These are phyloP conservation scores for Trichoderma sp. DNA, from an alignment of 2,329 filamentous ascomycete species.

Conservation along the genomic window DNA sequence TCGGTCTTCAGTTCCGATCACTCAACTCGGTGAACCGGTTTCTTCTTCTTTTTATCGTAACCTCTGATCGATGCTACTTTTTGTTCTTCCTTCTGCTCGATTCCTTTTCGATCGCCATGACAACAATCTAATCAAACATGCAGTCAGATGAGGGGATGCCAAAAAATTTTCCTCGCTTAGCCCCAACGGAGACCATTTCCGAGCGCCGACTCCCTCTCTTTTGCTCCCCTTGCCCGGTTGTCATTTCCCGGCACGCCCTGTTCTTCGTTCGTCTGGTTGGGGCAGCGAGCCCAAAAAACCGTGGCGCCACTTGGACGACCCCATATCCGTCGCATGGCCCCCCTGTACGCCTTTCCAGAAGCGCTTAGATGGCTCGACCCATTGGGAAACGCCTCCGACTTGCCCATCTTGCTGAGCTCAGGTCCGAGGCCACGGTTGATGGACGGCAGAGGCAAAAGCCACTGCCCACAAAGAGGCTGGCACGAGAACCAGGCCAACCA, in stretches of 20 bases:
- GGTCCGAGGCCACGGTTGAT: slow-evolving; percentile 12
- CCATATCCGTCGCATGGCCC: slow-evolving; percentile 19
- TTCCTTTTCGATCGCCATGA: not conserved
- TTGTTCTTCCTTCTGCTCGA: not conserved
- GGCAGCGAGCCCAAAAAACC: slow-evolving; percentile 16
- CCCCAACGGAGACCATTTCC: slow-evolving; percentile 17
- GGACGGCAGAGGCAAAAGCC: not conserved
- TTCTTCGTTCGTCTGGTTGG: slow-evolving; percentile 11
- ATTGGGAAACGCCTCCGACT: slow-evolving; percentile 19
- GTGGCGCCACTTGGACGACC: slow-evolving; percentile 19
- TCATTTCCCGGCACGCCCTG: slow-evolving; percentile 15
- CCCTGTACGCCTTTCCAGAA: slow-evolving; percentile 14
- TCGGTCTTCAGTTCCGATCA: not conserved
- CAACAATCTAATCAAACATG: not conserved
- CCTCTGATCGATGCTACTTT: not conserved
- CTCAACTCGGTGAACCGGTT: not conserved
- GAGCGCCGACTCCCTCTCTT: slow-evolving; percentile 1
- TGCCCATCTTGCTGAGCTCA: slow-evolving; percentile 16
- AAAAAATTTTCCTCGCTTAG: slow-evolving; percentile 14
- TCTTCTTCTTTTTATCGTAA: not conserved
- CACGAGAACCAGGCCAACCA: not conserved
- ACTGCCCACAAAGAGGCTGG: slow-evolving; percentile 6
- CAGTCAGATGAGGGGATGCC: slow-evolving; percentile 11
- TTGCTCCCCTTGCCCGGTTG: slow-evolving; percentile 10
- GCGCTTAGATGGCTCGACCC: slow-evolving; percentile 1